phyloP scores from a whole-genome alignment of 139 green algal genomes.

The Micractinium conductrix region DNA sequence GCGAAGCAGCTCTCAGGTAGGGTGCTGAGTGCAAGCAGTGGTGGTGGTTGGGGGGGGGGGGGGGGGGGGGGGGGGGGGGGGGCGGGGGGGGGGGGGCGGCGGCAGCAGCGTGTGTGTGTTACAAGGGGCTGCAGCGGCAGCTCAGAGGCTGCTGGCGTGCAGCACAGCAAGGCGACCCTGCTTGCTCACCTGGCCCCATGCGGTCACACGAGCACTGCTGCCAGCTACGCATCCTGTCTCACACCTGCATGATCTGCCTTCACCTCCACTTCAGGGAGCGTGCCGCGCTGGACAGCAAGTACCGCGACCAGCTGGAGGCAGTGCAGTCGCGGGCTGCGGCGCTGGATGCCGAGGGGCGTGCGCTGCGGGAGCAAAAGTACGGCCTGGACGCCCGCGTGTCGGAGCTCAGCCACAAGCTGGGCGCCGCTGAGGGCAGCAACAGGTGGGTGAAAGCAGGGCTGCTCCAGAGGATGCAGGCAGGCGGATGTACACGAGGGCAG shows the following conservation, averaged over 20 bases:
- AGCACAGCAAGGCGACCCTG: no score
- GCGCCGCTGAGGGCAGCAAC: constrained; percentile 64
- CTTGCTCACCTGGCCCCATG: no score
- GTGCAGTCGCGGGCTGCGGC: constrained; percentile 32
- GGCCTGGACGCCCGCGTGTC: constrained; percentile 76
- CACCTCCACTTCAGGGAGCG: no score
- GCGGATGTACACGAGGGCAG: no score
- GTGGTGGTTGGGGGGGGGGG: background rate
- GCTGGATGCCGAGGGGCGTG: constrained; percentile 68
- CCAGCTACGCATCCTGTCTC: no score
- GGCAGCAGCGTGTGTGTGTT: no score
- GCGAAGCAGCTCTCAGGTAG: constrained; percentile 61
- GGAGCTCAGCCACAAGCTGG: constrained; percentile 76
- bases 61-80: background rate
- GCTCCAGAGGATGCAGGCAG: background rate
- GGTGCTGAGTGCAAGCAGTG: no score
- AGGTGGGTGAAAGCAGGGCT: background rate
- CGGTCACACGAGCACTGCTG: no score
- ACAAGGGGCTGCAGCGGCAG: no score
- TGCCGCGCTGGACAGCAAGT: constrained; percentile 17
- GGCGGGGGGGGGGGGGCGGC: background rate
- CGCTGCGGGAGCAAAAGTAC: constrained; percentile 81
- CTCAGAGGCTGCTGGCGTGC: no score
- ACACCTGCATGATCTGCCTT: no score
- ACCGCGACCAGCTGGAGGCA: constrained; percentile 39